Conservation (phyloP, 148 eudicot genomes). For the Diospyros kaki region DNA sequence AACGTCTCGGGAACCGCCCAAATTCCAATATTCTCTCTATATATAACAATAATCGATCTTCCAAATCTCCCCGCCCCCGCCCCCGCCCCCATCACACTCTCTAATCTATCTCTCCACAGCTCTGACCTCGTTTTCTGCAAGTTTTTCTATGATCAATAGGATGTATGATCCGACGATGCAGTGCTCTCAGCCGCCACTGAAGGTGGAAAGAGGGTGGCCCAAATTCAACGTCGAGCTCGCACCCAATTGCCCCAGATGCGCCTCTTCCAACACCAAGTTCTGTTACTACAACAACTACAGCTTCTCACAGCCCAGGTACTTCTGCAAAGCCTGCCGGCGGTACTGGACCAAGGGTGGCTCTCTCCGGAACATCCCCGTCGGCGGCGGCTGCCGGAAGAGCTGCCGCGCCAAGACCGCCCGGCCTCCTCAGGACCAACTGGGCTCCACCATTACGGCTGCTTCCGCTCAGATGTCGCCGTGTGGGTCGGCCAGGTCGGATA, state of each 20-base stretch:
- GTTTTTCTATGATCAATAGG: too few relatives aligned
- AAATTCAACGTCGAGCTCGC: slow-evolving; percentile 34
- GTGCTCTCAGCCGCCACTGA: slow-evolving; percentile 25
- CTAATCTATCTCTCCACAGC: slow-evolving; percentile 2
- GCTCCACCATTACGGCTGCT: slow-evolving; percentile 3
- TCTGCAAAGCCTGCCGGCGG: slow-evolving; percentile 56
- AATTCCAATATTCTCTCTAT: too few relatives aligned
- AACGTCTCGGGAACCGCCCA: too few relatives aligned
- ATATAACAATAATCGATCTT: too few relatives aligned
- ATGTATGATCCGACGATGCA: slow-evolving; percentile 26
- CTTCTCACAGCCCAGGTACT: slow-evolving; percentile 58
- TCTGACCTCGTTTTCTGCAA: not conserved
- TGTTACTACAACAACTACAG: slow-evolving; percentile 69
- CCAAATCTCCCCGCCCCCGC: not conserved
- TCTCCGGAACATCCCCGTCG: slow-evolving; percentile 48
- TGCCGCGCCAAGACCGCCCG: slow-evolving; percentile 34
- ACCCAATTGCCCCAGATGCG: slow-evolving; percentile 62
- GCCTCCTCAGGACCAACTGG: not conserved
- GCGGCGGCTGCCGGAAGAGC: slow-evolving; percentile 51
- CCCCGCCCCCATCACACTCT: slow-evolving; percentile 6
- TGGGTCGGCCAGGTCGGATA: slow-evolving; percentile 27
- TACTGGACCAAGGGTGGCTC: slow-evolving; percentile 69
- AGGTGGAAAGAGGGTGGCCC: slow-evolving; percentile 29
- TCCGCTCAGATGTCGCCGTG: not conserved
- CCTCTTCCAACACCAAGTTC: slow-evolving; percentile 56